Conservation (phyloP, 768 basidiomycete genomes). For the Suillus hirtellus region DNA sequence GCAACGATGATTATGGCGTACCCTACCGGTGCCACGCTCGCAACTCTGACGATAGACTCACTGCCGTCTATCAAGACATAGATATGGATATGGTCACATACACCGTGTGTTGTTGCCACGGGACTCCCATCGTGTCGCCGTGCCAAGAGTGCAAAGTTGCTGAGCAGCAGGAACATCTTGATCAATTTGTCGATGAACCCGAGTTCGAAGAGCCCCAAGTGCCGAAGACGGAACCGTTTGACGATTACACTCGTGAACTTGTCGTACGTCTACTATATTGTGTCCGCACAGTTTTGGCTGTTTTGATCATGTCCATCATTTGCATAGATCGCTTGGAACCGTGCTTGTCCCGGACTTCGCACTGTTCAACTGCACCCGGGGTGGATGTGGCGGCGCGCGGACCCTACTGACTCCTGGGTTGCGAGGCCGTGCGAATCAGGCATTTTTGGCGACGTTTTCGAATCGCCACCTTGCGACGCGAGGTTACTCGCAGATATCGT, state of each 20-base stretch:
- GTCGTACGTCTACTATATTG: not conserved
- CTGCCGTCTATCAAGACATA: not conserved
- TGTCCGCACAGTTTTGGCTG: not conserved
- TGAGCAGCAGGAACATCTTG: not conserved
- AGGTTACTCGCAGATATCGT: not conserved
- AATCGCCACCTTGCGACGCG: not conserved
- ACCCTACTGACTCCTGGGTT: not conserved
- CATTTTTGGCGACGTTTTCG: not conserved
- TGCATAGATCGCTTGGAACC: conserved; percentile 43
- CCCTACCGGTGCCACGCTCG: not conserved
- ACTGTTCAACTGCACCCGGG: conserved; percentile 43
- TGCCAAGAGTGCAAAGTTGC: not conserved
- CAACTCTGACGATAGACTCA: not conserved
- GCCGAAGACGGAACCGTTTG: not conserved
- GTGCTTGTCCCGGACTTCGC: conserved; percentile 38
- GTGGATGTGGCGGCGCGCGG: conserved; percentile 40
- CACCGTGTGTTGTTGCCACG: not conserved
- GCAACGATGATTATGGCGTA: not conserved
- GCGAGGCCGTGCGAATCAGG: not conserved
- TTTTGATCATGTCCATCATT: not conserved
- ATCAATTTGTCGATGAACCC: not conserved
- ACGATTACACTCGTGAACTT: conserved; percentile 3
- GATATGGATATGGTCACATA: not conserved
- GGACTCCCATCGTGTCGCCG: not conserved
- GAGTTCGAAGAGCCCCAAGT: not conserved